phyloP scores from a whole-genome alignment of 1,284 basidiomycete genomes.

The Ustilago trichophora region DNA sequence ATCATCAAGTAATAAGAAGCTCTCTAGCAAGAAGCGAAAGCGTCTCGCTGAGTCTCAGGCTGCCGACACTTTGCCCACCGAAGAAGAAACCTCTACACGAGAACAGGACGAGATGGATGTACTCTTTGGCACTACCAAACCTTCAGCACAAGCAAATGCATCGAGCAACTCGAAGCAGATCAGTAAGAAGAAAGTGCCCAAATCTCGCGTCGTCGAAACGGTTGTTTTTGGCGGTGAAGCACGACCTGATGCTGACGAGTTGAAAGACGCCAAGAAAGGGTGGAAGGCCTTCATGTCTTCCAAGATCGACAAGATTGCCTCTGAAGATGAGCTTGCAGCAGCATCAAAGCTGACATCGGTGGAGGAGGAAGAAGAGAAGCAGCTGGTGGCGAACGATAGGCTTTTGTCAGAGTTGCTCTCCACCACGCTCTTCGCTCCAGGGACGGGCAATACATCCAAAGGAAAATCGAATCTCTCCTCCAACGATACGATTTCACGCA shows the following conservation, averaged over 20 bases:
- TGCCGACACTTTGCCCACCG: not conserved
- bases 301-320: constrained; percentile 44
- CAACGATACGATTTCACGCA: constrained; percentile 57
- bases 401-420: constrained; percentile 59
- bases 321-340: constrained; percentile 11
- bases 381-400: constrained; percentile 59
- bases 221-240: constrained; percentile 38
- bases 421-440: constrained; percentile 64
- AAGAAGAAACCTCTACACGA: not conserved
- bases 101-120: constrained; percentile 35
- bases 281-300: constrained; percentile 55
- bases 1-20: constrained; percentile 6
- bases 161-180: too few relatives aligned
- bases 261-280: constrained; percentile 32
- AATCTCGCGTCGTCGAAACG: constrained; percentile 25
- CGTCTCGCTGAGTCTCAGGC: constrained; percentile 18
- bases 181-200: constrained; percentile 19
- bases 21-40: constrained; percentile 34
- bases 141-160: not conserved
- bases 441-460: constrained; percentile 33
- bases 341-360: constrained; percentile 17
- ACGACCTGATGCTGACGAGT: constrained; percentile 23
- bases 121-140: constrained; percentile 18
- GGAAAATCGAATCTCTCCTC: constrained; percentile 54
- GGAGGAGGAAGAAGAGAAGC: constrained; percentile 54